Percentiles rank a stretch among this genome's conserved stretches.
These are phyloP conservation scores for Austroboletus eburneus DNA, from an alignment of 768 basidiomycete species.

Conservation along the genomic window DNA sequence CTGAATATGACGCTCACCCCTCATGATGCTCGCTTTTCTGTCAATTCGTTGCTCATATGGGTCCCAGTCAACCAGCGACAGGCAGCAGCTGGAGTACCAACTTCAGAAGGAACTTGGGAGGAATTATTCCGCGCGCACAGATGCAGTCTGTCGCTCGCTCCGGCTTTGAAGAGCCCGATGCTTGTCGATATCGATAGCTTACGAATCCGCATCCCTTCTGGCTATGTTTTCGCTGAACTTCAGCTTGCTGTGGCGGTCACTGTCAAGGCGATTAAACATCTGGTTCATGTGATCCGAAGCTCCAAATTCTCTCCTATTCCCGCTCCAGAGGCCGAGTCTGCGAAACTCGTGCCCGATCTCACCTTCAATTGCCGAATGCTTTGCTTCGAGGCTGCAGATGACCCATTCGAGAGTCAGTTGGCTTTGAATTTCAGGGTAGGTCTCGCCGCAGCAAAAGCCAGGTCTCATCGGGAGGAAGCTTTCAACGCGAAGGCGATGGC, in stretches of 20 bases:
- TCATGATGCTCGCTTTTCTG: slow-evolving; percentile 29
- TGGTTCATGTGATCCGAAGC: slow-evolving; percentile 50
- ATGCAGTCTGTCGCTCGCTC: slow-evolving; percentile 41
- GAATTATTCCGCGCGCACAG: slow-evolving; percentile 61
- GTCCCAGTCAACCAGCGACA: slow-evolving; percentile 45
- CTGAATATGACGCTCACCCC: slow-evolving; percentile 17
- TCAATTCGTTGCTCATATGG: slow-evolving; percentile 48
- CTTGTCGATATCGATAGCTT: slow-evolving; percentile 57
- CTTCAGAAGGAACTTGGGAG: slow-evolving; percentile 56
- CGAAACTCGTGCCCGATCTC: slow-evolving; percentile 68
- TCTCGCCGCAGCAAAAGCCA: slow-evolving; percentile 60
- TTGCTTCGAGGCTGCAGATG: slow-evolving; percentile 77
- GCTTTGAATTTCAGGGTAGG: slow-evolving; percentile 74
- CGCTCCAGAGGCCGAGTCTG: slow-evolving; percentile 64
- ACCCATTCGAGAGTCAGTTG: slow-evolving; percentile 74
- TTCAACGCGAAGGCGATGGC: slow-evolving; percentile 76
- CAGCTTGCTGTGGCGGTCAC: slow-evolving; percentile 66
- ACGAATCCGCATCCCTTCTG: slow-evolving; percentile 75
- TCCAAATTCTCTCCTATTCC: slow-evolving; percentile 52
- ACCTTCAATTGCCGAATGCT: slow-evolving; percentile 55
- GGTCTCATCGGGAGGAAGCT: slow-evolving; percentile 74
- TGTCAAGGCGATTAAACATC: slow-evolving; percentile 70
- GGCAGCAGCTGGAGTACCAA: slow-evolving; percentile 29
- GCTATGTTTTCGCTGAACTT: slow-evolving; percentile 71
- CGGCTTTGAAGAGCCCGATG: slow-evolving; percentile 36